phyloP scores from a whole-genome alignment of 2,329 filamentous ascomycete species.

The Sporothrix globosa region DNA sequence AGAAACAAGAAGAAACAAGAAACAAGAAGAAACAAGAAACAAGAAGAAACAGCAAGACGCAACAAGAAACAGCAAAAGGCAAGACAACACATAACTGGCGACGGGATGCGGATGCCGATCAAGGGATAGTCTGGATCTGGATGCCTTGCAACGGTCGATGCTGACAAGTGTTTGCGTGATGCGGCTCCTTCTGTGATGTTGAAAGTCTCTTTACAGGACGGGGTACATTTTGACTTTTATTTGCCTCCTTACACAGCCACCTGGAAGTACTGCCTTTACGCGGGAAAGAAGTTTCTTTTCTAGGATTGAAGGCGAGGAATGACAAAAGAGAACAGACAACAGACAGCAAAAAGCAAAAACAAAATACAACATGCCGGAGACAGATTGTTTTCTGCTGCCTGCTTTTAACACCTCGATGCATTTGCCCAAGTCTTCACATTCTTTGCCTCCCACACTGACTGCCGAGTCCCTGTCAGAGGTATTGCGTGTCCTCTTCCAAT shows the following conservation, averaged over 20 bases:
- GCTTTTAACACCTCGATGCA: constrained; percentile 1
- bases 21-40: background rate
- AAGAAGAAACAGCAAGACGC: background rate
- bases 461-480: background rate
- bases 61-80: background rate
- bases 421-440: background rate
- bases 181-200: constrained; percentile 8
- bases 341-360: background rate
- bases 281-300: background rate
- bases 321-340: background rate
- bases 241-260: constrained; percentile 22
- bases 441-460: background rate
- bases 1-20: background rate
- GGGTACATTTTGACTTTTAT: background rate
- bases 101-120: background rate
- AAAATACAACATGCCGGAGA: background rate
- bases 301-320: background rate
- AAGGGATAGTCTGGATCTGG: constrained; percentile 1
- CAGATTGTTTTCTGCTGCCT: background rate
- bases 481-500: constrained; percentile 21
- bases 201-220: background rate
- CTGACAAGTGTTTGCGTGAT: constrained; percentile 8
- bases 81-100: no score
- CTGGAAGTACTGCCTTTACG: background rate
- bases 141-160: background rate